Base-by-base conservation (phyloP, 495 filamentous ascomycete species). In the Friedmanniomyces simplex region DNA sequence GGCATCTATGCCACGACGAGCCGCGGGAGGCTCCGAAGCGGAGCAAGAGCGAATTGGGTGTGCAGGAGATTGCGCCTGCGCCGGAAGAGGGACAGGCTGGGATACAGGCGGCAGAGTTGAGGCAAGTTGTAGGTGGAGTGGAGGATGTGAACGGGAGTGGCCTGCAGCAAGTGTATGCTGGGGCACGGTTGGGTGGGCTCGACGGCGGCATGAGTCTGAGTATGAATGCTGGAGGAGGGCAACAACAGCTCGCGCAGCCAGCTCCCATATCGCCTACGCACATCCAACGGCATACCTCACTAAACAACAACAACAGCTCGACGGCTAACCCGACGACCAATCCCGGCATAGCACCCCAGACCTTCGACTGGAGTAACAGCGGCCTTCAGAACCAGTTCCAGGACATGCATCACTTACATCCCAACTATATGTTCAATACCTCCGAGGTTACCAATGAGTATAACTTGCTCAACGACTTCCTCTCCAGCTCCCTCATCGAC, bases 1-100 rank as follows among this genome's bases (percentile, higher is more conserved):
- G 91, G 63, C 93, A 97, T 78, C 77, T 99, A 55, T 99, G 93
- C 74, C 93, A 97, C 74, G 93, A 99, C 70, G 93, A 97, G 73
- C 90, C 90, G 57, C 84, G 94, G 72, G 87, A 91, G 69, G 72
- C 28, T 13, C 39, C 41, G 41, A 95, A 95, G 76, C 64, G 85
- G 86, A 63, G 75, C 58, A 91, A 89, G 70, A 79, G 76, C 64
- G 85, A 87, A 63, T 74, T 78, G 52, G 85, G 41, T 70, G 75
- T 18, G 77, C 74, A 54, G 80, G 81, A 65, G 83, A 87, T 48
- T 77, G 59, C 79, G 61, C 76, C 69, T 54, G 72, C 77, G 55
- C 73, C 78, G 16, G 76, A 74, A 49, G 74, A 74, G 64, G 75
- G 16, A 76, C 24, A 28, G 30, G 50, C 18, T 36, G 55, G 7